A percentile compares a stretch with the other conserved stretches of the same genome.
phyloP scores from a whole-genome alignment of 2,329 filamentous ascomycete genomes.

The Bipolaris gigantea region DNA sequence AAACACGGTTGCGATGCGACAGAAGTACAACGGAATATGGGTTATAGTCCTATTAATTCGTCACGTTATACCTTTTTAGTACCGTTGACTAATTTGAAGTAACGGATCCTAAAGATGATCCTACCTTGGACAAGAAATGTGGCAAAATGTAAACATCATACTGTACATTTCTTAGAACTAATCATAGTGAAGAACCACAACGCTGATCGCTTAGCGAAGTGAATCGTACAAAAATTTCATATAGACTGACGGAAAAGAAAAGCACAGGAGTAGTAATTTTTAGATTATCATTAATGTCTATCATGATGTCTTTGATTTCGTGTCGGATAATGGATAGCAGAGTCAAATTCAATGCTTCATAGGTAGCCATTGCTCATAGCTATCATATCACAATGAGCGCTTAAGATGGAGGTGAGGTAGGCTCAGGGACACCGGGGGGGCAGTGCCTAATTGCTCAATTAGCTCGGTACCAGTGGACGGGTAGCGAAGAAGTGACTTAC shows the following conservation, averaged over 20 bases:
- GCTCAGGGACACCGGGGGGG: constrained; percentile 29
- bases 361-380: neutral
- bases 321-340: neutral
- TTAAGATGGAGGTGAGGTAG: constrained; percentile 25
- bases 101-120: too few relatives aligned
- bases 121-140: too few relatives aligned
- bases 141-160: too few relatives aligned
- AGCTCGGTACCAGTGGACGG: neutral
- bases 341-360: neutral
- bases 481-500: constrained; percentile 1
- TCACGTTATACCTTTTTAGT: too few relatives aligned
- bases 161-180: neutral
- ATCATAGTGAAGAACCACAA: neutral
- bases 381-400: neutral
- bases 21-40: too few relatives aligned
- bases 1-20: too few relatives aligned
- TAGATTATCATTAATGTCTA: constrained; percentile 18
- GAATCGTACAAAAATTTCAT: too few relatives aligned
- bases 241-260: neutral
- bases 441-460: constrained; percentile 19
- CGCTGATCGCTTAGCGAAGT: neutral
- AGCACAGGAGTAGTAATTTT: neutral
- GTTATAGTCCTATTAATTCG: too few relatives aligned
- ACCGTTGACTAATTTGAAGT: too few relatives aligned
- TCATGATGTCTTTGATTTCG: constrained; percentile 1